Base-by-base conservation (phyloP, 345 rosid genomes). In the Hibiscus mutabilis region DNA sequence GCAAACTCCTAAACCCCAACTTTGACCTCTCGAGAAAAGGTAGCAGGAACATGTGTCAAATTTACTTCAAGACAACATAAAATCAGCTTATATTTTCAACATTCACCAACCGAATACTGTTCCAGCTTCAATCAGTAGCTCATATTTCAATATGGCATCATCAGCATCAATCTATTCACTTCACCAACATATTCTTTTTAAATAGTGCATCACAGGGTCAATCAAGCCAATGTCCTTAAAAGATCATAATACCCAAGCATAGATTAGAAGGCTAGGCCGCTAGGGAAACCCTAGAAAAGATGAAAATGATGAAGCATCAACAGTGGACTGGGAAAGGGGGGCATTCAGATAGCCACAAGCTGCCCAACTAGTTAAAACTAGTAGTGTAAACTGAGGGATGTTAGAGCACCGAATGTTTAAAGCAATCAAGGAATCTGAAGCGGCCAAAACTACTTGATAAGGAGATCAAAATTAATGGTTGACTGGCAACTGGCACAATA, bases 401-500 rank as follows among this genome's bases (percentile, higher is more conserved):
- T 9, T 24, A 25, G 33, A n/a, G 4, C 58, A 3, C 60, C 25
- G 61, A 63, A 22, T 25, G 14, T 51, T 11, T 6, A 51, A 5
- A 62, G n/a, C 4, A 21, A 21, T 35, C 22, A 65, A 33, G 65
- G 37, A 31, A 14, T 18, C 74, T 63, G 33, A 47, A 56, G 7
- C 31, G n/a, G 31, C 46, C 62, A 67, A 60, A 14, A 31, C 65
- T 11, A 42, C 62, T 52, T 16, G 8, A 4, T 29, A 56, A 27
- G 44, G 46, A 37, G 33, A 61, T 5, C 27, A n/a, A 73, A 69
- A 77, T 13, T 18, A 24, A 63, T 29, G 22, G 31, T 49, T 64
- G 62, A 24, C 25, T 24, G 44, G 71, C 56, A 73, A 67, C 16
- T 74, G 56, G 69, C 60, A 63, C 44, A 24, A 72, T 25, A 57